Conservation (phyloP, 768 basidiomycete genomes). For the Tulasnella sp. region DNA sequence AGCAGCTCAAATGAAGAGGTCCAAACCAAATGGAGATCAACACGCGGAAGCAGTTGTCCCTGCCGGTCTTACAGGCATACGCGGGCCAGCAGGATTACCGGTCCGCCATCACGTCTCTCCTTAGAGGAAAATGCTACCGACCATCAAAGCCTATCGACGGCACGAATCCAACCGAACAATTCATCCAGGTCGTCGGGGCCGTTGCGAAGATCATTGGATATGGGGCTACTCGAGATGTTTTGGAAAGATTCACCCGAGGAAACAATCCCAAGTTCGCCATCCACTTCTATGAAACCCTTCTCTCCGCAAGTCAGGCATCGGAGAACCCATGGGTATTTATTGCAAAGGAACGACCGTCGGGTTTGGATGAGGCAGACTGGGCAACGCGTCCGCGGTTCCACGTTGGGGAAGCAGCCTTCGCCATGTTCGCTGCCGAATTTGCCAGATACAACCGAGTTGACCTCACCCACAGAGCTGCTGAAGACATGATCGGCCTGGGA, state of each 20-base stretch:
- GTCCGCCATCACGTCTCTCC: not conserved
- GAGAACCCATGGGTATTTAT: not conserved
- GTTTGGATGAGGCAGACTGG: not conserved
- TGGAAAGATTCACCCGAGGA: not conserved
- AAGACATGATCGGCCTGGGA: constrained; percentile 7
- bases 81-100: not conserved
- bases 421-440: constrained; percentile 13
- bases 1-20: not conserved
- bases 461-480: not conserved
- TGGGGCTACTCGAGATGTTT: not conserved
- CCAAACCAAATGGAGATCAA: not conserved
- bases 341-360: not conserved
- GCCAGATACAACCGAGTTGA: constrained; percentile 11
- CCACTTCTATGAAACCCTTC: not conserved
- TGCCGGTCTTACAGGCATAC: not conserved
- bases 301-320: not conserved
- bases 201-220: not conserved
- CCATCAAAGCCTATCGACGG: not conserved
- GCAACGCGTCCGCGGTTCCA: not conserved
- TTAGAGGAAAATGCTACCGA: not conserved
- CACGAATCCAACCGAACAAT: not conserved
- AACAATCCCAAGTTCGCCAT: not conserved
- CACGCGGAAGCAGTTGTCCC: not conserved
- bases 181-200: not conserved
- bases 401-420: not conserved